Evolutionary conservation across 2,329 filamentous ascomycete species (phyloP).

Genomic region (Harringtonia lauricola): DNA sequence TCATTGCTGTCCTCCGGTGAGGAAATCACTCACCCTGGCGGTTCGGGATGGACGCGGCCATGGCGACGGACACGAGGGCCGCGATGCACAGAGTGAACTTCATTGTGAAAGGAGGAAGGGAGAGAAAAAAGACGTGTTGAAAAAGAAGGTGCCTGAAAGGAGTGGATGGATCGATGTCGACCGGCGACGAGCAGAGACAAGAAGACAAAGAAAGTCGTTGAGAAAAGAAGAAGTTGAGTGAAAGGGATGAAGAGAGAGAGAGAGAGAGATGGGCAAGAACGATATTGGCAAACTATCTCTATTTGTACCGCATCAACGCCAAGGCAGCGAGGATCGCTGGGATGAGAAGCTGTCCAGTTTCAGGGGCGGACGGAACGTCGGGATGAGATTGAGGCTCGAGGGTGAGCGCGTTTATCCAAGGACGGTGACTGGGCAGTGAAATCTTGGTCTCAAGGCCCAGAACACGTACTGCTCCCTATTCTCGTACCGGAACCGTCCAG

Average conservation of each 20-base stretch:
- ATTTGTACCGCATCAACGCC: constrained; percentile 11
- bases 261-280: constrained; percentile 9
- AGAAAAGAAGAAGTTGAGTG: constrained; percentile 9
- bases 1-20: too few species aligned
- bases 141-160: too few species aligned
- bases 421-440: too few species aligned
- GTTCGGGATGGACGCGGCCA: constrained; percentile 16
- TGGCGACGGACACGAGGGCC: constrained; percentile 32
- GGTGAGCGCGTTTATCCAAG: too few species aligned
- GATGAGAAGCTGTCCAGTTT: constrained; percentile 7
- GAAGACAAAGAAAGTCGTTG: constrained; percentile 16
- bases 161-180: constrained; percentile 27
- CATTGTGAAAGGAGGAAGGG: constrained; percentile 29
- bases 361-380: constrained; percentile 1
- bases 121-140: background rate
- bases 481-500: too few species aligned
- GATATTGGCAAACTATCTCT: background rate
- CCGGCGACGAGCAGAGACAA: constrained; percentile 36
- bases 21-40: constrained; percentile 1
- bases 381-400: too few species aligned
- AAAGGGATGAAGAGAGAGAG: constrained; percentile 8
- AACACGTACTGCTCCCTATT: too few species aligned
- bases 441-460: too few species aligned
- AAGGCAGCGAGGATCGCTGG: constrained; percentile 7
- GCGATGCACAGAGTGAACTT: constrained; percentile 37